phyloP scores from a whole-genome alignment of 2,329 filamentous ascomycete genomes.

The Ascochyta fabae region DNA sequence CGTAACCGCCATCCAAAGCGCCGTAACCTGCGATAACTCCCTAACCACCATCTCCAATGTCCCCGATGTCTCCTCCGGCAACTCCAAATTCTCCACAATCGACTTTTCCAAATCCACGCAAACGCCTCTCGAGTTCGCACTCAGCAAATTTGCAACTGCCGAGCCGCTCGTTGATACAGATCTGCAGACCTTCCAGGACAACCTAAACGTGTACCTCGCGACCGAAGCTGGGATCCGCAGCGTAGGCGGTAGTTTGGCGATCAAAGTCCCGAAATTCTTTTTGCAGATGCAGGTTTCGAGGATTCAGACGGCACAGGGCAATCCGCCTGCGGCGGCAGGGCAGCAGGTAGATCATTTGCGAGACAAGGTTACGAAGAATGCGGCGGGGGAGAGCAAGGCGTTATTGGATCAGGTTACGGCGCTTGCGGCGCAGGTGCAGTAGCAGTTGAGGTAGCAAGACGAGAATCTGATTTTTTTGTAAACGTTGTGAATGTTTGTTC shows the following conservation, averaged over 20 bases:
- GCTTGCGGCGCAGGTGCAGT: constrained; percentile 34
- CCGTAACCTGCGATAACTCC: constrained; percentile 59
- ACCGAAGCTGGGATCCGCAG: constrained; percentile 66
- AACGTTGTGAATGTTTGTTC: too few species aligned
- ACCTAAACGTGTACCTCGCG: constrained; percentile 63
- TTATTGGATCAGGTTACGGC: constrained; percentile 61
- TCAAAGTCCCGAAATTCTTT: constrained; percentile 71
- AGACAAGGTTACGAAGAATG: constrained; percentile 65
- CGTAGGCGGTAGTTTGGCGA: constrained; percentile 59
- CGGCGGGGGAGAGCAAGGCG: constrained; percentile 56
- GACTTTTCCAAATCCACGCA: constrained; percentile 61
- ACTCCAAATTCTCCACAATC: constrained; percentile 60
- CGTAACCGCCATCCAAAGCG: constrained; percentile 52
- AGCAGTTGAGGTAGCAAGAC: not conserved
- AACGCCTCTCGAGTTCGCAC: constrained; percentile 61
- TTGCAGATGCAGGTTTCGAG: constrained; percentile 64
- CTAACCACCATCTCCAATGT: constrained; percentile 60
- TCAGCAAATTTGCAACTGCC: constrained; percentile 61
- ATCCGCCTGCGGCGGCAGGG: constrained; percentile 58
- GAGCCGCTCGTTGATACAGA: constrained; percentile 58
- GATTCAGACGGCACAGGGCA: constrained; percentile 66
- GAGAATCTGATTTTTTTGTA: too few species aligned
- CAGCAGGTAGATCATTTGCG: constrained; percentile 63
- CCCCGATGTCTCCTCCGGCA: constrained; percentile 63
- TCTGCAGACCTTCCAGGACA: constrained; percentile 60